phyloP scores from a whole-genome alignment of 2,329 filamentous ascomycete species.

The Fusarium circinatum region DNA sequence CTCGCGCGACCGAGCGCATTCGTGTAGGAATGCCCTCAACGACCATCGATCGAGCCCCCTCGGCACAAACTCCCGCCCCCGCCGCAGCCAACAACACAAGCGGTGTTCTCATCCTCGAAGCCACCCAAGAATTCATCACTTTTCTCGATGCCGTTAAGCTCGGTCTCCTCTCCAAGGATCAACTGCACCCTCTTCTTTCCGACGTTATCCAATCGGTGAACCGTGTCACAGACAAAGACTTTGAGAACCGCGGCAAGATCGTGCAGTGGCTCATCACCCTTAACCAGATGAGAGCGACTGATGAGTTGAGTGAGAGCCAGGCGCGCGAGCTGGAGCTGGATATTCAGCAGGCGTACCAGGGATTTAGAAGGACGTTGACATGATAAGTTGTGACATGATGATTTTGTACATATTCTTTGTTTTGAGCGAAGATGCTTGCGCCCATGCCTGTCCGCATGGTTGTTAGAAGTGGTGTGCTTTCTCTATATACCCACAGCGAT shows the following conservation, averaged over 20 bases:
- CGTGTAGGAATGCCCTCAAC: conserved; percentile 94
- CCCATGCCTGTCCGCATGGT: neutral
- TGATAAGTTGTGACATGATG: conserved; percentile 46
- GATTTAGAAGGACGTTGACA: conserved; percentile 84
- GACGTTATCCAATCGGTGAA: conserved; percentile 98
- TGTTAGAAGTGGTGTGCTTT: conserved; percentile 16
- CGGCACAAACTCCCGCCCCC: conserved; percentile 55
- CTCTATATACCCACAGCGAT: conserved; percentile 38
- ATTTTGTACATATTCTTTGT: conserved; percentile 5
- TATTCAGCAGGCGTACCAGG: conserved; percentile 93
- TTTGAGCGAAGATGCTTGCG: conserved; percentile 21
- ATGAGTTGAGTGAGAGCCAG: conserved; percentile 88
- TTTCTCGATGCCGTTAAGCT: conserved; percentile 95
- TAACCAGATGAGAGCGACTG: conserved; percentile 97
- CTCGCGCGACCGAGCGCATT: conserved; percentile 90
- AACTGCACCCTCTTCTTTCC: conserved; percentile 91
- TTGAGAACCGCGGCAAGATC: conserved; percentile 95
- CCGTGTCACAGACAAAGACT: conserved; percentile 94
- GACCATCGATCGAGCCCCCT: conserved; percentile 67
- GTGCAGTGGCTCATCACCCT: conserved; percentile 97
- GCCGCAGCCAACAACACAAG: conserved; percentile 60
- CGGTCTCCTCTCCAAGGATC: conserved; percentile 92
- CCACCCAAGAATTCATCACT: conserved; percentile 98
- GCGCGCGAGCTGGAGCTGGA: conserved; percentile 90
- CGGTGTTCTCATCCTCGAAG: conserved; percentile 80